Percentiles rank a stretch among this genome's conserved stretches.
phyloP scores from a whole-genome alignment of 2,329 filamentous ascomycete species.

The Dactylellina drechsleri region DNA sequence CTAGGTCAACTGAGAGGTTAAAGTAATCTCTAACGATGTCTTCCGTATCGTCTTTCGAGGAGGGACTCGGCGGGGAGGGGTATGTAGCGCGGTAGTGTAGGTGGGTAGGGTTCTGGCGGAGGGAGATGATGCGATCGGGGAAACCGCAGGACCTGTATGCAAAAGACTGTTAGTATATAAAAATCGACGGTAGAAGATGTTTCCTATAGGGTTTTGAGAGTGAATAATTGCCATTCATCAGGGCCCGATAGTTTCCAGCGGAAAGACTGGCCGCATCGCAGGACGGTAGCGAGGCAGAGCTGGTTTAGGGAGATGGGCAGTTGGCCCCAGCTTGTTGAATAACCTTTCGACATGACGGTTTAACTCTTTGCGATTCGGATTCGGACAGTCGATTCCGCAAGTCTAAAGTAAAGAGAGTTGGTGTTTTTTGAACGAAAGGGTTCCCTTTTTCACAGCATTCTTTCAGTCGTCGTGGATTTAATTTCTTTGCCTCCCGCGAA shows the following conservation, averaged over 20 bases:
- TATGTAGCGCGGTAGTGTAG: conserved; percentile 82
- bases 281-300: conserved; percentile 90
- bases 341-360: conserved; percentile 28
- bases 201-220: not conserved
- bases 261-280: conserved; percentile 96
- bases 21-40: conserved; percentile 84
- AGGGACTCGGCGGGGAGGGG: conserved; percentile 61
- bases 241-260: conserved; percentile 85
- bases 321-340: conserved; percentile 77
- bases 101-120: conserved; percentile 81
- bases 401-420: not conserved
- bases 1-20: conserved; percentile 81
- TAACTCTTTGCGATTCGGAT: not conserved
- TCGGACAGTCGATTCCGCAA: not conserved
- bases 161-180: conserved; percentile 18
- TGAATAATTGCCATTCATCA: conserved; percentile 78
- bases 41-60: conserved; percentile 74
- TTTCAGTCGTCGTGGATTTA: not conserved
- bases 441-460: conserved; percentile 15
- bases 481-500: conserved; percentile 29
- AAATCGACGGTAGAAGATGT: not conserved
- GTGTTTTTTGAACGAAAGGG: not conserved
- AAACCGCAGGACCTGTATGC: conserved; percentile 77
- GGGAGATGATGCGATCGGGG: conserved; percentile 81
- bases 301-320: conserved; percentile 84